These are phyloP conservation scores for Solanum bukasovii DNA, from an alignment of 257 asterid species.

Conservation along the genomic window DNA sequence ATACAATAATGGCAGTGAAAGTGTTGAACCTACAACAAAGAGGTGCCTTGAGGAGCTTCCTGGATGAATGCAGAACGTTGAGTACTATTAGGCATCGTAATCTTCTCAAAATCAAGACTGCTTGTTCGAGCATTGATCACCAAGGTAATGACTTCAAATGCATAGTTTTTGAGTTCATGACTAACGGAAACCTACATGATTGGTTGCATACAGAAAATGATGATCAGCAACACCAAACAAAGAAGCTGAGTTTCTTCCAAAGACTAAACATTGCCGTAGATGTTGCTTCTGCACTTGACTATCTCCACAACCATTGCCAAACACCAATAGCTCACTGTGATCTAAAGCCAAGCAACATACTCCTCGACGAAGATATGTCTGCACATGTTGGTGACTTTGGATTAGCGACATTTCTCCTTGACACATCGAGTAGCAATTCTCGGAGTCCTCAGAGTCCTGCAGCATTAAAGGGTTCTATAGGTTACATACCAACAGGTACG, in stretches of 20 bases:
- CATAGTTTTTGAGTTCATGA: slow-evolving; percentile 22
- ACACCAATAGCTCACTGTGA: slow-evolving; percentile 29
- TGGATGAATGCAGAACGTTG: slow-evolving; percentile 23
- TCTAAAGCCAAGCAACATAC: slow-evolving; percentile 32
- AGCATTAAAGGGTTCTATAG: slow-evolving; percentile 28
- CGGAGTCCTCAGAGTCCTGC: not conserved
- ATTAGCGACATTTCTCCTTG: slow-evolving; percentile 20
- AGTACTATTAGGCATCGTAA: slow-evolving; percentile 24
- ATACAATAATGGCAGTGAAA: slow-evolving; percentile 17
- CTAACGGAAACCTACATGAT: slow-evolving; percentile 23
- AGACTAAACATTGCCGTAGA: slow-evolving; percentile 20
- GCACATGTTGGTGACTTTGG: slow-evolving; percentile 38
- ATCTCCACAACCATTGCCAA: slow-evolving; percentile 20
- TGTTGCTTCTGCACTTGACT: slow-evolving; percentile 26
- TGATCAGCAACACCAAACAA: not conserved
- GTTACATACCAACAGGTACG: slow-evolving; percentile 31
- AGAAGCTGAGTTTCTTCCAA: not conserved
- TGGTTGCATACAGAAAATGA: slow-evolving; percentile 14
- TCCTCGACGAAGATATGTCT: slow-evolving; percentile 19
- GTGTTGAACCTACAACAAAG: slow-evolving; percentile 17
- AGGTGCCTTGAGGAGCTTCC: slow-evolving; percentile 22
- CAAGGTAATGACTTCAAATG: slow-evolving; percentile 29
- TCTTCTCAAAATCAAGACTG: slow-evolving; percentile 15
- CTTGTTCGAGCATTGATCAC: slow-evolving; percentile 22
- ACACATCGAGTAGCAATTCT: not conserved